Evolutionary conservation across 2,329 filamentous ascomycete genomes (phyloP), one percentile per base, ranked within the genome.

Genomic region (Harringtonia lauricola): DNA sequence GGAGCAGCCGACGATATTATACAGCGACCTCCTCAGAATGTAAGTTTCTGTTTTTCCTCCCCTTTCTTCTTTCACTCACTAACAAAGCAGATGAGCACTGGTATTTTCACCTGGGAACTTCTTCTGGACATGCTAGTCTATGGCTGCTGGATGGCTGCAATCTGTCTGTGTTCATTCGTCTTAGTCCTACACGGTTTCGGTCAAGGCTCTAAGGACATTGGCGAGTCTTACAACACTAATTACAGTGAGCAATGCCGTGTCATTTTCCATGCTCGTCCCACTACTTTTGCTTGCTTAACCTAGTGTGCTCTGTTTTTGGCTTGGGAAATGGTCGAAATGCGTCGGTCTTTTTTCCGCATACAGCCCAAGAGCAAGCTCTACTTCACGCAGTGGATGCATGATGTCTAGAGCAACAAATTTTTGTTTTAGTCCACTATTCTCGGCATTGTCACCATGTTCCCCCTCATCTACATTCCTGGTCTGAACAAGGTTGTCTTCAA

Each of bases 281-380:
- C 79, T 2, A 77, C 73, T 19, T 83, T 83, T 51, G 76, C 76
- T 22, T 79, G 72, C 49, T 64, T 83, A 45, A 82, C 78, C 3
- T 83, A 78, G 77, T 78, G 74, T 47, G 75, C 77, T 0, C 67
- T 82, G 24, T 79, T 83, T 64, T 65, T 81, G n/a, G 79, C 79
- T 1, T 83, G 79, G 79, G 76, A 83, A 54, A 76, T 81, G 66
- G 68, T 81, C 44, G 67, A 79, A 49, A 68, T 79, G 59, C 73
- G 78, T 26, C 71, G 75, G 38, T 74, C 70, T 18, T 79, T 83
- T 64, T 83, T 83, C 67, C 66, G 69, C 50, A 78, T 82, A 71
- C 69, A 79, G 49, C 73, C 76, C 2, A 26, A 31, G 8, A 36
- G 34, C 26, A 9, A 61, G 63, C 22, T 71, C 68, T 14, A 71